A percentile compares a stretch with the other conserved stretches of the same genome.
phyloP scores from a whole-genome alignment of 148 eudicot species.

The Persicaria tinctoria region DNA sequence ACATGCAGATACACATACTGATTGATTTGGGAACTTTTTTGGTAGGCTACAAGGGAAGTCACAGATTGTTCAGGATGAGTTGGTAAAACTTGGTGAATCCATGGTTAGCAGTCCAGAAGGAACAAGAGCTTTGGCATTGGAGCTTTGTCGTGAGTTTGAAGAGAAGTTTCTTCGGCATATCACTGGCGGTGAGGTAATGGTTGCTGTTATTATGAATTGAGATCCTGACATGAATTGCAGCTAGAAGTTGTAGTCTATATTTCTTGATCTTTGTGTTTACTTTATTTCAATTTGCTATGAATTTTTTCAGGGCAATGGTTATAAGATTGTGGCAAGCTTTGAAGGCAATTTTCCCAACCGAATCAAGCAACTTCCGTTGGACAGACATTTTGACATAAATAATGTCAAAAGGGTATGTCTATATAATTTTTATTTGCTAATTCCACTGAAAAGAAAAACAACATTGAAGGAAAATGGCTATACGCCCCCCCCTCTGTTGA shows the following conservation, averaged over 20 bases:
- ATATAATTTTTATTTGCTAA: not conserved
- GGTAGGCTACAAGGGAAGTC: slow-evolving; percentile 97
- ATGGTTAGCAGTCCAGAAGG: slow-evolving; percentile 95
- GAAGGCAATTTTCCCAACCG: slow-evolving; percentile 96
- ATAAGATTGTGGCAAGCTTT: slow-evolving; percentile 92
- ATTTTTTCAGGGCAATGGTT: slow-evolving; percentile 77
- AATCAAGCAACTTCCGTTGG: slow-evolving; percentile 94
- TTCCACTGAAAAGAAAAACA: not conserved
- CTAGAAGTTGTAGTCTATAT: not conserved
- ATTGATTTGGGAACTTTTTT: too few species aligned
- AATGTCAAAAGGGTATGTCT: slow-evolving; percentile 84
- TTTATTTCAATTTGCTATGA: not conserved
- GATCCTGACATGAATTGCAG: not conserved
- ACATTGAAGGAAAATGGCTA: too few species aligned
- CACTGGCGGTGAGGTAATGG: slow-evolving; percentile 84
- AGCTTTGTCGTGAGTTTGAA: slow-evolving; percentile 99
- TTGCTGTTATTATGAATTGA: not conserved
- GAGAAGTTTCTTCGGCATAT: slow-evolving; percentile 88
- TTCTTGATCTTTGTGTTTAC: not conserved
- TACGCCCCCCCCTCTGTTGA: too few species aligned
- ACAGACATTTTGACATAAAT: slow-evolving; percentile 88
- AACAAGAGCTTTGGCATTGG: slow-evolving; percentile 91
- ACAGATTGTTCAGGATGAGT: slow-evolving; percentile 84
- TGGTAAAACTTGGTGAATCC: slow-evolving; percentile 87
- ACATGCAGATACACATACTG: too few species aligned